These are phyloP conservation scores for Lippia alba DNA, from an alignment of 305 asterid genomes.

Conservation along the genomic window DNA sequence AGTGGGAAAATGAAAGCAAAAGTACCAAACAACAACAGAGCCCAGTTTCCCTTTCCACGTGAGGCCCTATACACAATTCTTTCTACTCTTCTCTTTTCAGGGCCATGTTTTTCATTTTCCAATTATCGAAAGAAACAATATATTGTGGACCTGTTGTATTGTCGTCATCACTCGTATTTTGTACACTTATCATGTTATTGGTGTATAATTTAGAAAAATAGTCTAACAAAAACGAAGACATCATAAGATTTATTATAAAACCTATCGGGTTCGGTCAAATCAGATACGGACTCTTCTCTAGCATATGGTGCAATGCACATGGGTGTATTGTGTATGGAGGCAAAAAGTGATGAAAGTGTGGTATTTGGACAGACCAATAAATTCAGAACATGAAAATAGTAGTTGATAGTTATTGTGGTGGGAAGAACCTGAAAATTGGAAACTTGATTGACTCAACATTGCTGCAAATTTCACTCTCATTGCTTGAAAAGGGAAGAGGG, in stretches of 20 bases:
- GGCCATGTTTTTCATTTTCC: neutral
- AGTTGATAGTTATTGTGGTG: constrained; percentile 28
- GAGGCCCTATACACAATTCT: constrained; percentile 23
- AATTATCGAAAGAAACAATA: too few species aligned
- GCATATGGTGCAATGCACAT: too few species aligned
- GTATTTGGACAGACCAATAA: constrained; percentile 33
- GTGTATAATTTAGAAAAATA: too few species aligned
- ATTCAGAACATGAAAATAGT: constrained; percentile 36
- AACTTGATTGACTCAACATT: constrained; percentile 35
- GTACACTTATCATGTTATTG: too few species aligned
- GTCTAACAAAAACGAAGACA: too few species aligned
- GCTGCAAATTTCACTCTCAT: constrained; percentile 20
- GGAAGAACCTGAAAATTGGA: constrained; percentile 9
- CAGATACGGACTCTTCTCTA: too few species aligned
- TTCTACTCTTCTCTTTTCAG: neutral
- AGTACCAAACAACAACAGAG: constrained; percentile 6
- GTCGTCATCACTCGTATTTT: too few species aligned
- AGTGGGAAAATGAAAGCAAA: constrained; percentile 1
- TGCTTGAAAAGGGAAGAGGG: neutral
- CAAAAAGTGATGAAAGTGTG: constrained; percentile 23
- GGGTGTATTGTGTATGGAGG: neutral
- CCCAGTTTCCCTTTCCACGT: constrained; percentile 34
- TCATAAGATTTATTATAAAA: too few species aligned
- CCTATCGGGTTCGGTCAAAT: too few species aligned
- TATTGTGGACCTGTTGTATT: too few species aligned